These are phyloP conservation scores for Pelargonium nanum DNA, from an alignment of 345 rosid genomes.

Conservation along the genomic window DNA sequence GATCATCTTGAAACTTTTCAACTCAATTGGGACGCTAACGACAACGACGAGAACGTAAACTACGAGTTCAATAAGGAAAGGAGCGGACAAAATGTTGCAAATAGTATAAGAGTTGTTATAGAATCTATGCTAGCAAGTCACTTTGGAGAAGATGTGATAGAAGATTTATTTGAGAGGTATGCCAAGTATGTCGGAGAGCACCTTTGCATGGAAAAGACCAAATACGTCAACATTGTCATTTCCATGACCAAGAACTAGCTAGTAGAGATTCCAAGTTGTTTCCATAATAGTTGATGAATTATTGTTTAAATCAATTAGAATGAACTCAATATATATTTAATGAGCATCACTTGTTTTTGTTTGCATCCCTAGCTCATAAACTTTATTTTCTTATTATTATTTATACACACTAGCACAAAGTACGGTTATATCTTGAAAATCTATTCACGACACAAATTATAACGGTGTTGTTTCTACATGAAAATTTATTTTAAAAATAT, in stretches of 20 bases:
- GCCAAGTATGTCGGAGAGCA: slow-evolving; percentile 3
- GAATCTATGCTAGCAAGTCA: slow-evolving; percentile 13
- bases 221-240: not conserved
- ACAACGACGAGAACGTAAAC: not conserved
- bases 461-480: too few species aligned
- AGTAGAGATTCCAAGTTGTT: too few species aligned
- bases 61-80: not conserved
- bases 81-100: slow-evolving; percentile 7
- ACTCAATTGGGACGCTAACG: not conserved
- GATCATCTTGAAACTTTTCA: slow-evolving; percentile 16
- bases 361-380: too few species aligned
- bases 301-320: too few species aligned
- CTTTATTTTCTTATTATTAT: too few species aligned
- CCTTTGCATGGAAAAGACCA: slow-evolving; percentile 3
- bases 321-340: too few species aligned
- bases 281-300: too few species aligned
- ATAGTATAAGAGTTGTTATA: not conserved
- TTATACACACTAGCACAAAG: too few species aligned
- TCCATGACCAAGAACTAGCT: slow-evolving; percentile 7
- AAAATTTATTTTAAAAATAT: too few species aligned
- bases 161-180: slow-evolving; percentile 11
- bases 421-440: too few species aligned
- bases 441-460: too few species aligned
- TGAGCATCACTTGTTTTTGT: too few species aligned
- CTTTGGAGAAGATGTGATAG: slow-evolving; percentile 13